A percentile compares a stretch with the other conserved stretches of the same genome.
phyloP scores from a whole-genome alignment of 1,284 basidiomycete genomes.

The Malassezia dermatis region DNA sequence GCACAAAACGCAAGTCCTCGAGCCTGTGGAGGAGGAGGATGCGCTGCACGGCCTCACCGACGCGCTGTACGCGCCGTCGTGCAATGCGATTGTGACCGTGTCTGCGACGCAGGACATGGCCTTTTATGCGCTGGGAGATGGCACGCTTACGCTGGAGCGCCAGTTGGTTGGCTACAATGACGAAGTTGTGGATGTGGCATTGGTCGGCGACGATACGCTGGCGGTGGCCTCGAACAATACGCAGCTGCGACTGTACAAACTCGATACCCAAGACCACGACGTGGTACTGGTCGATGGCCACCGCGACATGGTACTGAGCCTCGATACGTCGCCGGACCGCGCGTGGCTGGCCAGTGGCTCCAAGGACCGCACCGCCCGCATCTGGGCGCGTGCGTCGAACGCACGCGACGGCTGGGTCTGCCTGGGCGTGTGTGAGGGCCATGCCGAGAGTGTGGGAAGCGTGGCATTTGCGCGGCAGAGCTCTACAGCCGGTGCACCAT shows the following conservation, averaged over 20 bases:
- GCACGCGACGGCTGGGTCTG: slow-evolving; percentile 59
- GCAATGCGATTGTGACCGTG: slow-evolving; percentile 56
- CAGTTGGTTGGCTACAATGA: slow-evolving; percentile 96
- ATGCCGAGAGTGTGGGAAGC: slow-evolving; percentile 86
- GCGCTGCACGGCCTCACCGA: slow-evolving; percentile 34
- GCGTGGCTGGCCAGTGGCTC: slow-evolving; percentile 74
- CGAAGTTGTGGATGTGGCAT: slow-evolving; percentile 77
- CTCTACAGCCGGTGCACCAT: slow-evolving; percentile 21
- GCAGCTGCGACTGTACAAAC: slow-evolving; percentile 71
- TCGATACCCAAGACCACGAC: slow-evolving; percentile 32
- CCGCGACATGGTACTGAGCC: slow-evolving; percentile 75
- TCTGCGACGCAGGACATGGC: slow-evolving; percentile 95
- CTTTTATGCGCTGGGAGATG: slow-evolving; percentile 51
- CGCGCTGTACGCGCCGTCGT: slow-evolving; percentile 20
- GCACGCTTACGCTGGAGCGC: slow-evolving; percentile 53
- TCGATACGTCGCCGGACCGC: slow-evolving; percentile 63
- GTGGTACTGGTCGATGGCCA: slow-evolving; percentile 53
- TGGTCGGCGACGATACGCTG: slow-evolving; percentile 57
- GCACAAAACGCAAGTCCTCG: background rate
- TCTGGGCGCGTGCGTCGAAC: slow-evolving; percentile 58
- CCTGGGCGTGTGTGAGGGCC: slow-evolving; percentile 78
- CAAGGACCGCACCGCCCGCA: slow-evolving; percentile 76
- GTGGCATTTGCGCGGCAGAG: slow-evolving; percentile 56
- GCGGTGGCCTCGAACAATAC: slow-evolving; percentile 93
- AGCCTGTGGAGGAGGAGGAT: slow-evolving; percentile 23